A percentile compares a stretch with the other conserved stretches of the same genome.
These are phyloP conservation scores for Paracorniculantispora psalliotae DNA, from an alignment of 2,329 filamentous ascomycete species.

Conservation along the genomic window DNA sequence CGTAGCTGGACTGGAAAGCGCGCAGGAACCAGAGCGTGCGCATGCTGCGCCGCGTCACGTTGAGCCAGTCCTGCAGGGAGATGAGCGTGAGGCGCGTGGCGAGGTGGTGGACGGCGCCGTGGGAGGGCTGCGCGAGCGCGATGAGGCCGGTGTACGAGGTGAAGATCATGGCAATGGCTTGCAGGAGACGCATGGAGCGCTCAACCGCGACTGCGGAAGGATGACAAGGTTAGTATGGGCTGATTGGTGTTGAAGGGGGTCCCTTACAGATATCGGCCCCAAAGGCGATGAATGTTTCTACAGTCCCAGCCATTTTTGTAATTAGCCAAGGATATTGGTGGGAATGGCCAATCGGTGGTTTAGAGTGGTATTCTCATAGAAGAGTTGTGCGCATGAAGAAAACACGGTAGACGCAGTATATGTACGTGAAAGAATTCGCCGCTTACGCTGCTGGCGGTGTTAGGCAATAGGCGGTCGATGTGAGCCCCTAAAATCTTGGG, in stretches of 20 bases:
- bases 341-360: background rate
- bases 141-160: constrained; percentile 40
- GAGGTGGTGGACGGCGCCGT: constrained; percentile 20
- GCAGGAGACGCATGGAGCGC: constrained; percentile 53
- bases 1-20: constrained; percentile 48
- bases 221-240: background rate
- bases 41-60: constrained; percentile 55
- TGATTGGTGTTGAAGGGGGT: background rate
- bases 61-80: constrained; percentile 37
- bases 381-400: background rate
- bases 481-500: background rate
- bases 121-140: constrained; percentile 24
- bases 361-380: background rate
- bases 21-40: constrained; percentile 65
- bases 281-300: constrained; percentile 38
- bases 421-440: background rate
- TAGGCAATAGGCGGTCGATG: background rate
- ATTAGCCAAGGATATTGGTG: background rate
- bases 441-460: background rate
- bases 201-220: constrained; percentile 50
- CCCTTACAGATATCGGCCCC: constrained; percentile 42
- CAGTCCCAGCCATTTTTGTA: constrained; percentile 21
- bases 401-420: background rate
- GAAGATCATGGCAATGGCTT: constrained; percentile 46
- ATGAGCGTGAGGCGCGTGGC: constrained; percentile 29